Evolutionary conservation across 306 rosid species (phyloP).

Genomic region (peach (Prunus persica)): Prunus_persica_NCBIv2 NC_034011.1:18904501-18905000

Average conservation of each 20-base stretch:
- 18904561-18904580: conserved; percentile 27
- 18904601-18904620: conserved; percentile 22
- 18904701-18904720: conserved; percentile 33
- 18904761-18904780: conserved; percentile 31
- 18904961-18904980: not conserved
- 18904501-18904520: conserved; percentile 45
- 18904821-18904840: conserved; percentile 44
- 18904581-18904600: conserved; percentile 22
- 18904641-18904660: conserved; percentile 15
- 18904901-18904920: not conserved
- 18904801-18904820: conserved; percentile 44
- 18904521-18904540: conserved; percentile 41
- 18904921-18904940: not conserved
- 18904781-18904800: conserved; percentile 30
- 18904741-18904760: conserved; percentile 43
- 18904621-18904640: conserved; percentile 20
- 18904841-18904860: conserved; percentile 31
- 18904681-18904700: conserved; percentile 58
- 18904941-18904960: not conserved
- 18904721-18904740: conserved; percentile 45
- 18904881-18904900: conserved; percentile 16
- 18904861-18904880: conserved; percentile 31
- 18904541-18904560: conserved; percentile 17
- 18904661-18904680: conserved; percentile 32
- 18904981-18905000: not conserved